A percentile compares a stretch with the other conserved stretches of the same genome.
Evolutionary conservation across 306 rosid species (phyloP).

Genomic region (Datisca glomerata): DNA sequence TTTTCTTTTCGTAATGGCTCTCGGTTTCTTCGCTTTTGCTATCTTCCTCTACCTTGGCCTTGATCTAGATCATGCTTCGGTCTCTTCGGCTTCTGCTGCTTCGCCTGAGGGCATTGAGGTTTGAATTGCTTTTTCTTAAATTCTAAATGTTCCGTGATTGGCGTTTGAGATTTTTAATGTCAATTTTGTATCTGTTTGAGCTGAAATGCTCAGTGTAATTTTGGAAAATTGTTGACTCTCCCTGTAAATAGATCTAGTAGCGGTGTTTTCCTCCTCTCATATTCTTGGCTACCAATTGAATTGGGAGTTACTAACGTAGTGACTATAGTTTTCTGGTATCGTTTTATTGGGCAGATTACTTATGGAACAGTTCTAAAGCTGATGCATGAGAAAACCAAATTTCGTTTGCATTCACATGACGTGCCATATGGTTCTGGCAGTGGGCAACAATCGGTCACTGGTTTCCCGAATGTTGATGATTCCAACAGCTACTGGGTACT

Average conservation of each 20-base stretch:
- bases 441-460: conserved; percentile 98
- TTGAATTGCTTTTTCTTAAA: neutral
- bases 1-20: conserved; percentile 63
- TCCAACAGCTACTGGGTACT: conserved; percentile 93
- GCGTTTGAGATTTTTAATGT: too few relatives aligned
- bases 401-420: conserved; percentile 92
- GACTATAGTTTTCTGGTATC: too few relatives aligned
- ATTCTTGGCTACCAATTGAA: too few relatives aligned
- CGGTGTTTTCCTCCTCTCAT: too few relatives aligned
- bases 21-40: conserved; percentile 65
- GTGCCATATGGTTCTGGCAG: conserved; percentile 99
- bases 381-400: conserved; percentile 85
- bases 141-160: too few relatives aligned
- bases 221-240: too few relatives aligned
- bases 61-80: conserved; percentile 36
- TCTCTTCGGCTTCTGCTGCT: conserved; percentile 47
- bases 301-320: too few relatives aligned
- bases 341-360: conserved; percentile 66
- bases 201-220: too few relatives aligned
- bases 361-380: conserved; percentile 82
- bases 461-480: conserved; percentile 80
- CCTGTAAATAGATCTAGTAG: too few relatives aligned
- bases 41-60: conserved; percentile 62
- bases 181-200: too few relatives aligned
- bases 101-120: conserved; percentile 89